Evolutionary conservation across 129 eudicot species (phyloP).

Genomic region (Centrapalus pauciflorus): DNA sequence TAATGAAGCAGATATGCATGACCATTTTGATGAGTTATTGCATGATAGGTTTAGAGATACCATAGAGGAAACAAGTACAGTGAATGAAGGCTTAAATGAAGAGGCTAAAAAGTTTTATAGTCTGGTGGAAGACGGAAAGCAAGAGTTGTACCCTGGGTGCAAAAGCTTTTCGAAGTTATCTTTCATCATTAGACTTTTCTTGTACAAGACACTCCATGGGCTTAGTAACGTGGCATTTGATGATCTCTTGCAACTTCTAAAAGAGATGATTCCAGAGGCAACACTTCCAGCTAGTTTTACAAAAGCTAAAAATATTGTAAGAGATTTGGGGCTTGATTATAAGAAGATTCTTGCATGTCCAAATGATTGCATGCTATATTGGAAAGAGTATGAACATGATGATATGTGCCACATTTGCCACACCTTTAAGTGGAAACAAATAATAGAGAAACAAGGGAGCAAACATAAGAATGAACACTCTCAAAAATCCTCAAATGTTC

Average conservation of each 20-base stretch:
- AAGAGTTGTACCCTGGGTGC: background rate
- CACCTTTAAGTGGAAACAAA: background rate
- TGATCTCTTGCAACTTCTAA: background rate
- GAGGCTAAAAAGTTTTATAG: background rate
- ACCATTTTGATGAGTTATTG: background rate
- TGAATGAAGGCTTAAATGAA: background rate
- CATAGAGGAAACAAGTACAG: background rate
- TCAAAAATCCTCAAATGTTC: background rate
- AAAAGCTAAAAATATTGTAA: background rate
- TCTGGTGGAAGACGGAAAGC: constrained; percentile 1
- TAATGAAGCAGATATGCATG: background rate
- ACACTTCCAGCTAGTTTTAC: background rate
- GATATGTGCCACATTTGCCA: background rate
- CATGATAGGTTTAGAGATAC: constrained; percentile 4
- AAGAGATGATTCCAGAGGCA: background rate
- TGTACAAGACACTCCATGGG: constrained; percentile 1
- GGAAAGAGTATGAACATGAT: background rate
- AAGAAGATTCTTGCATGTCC: constrained; percentile 1
- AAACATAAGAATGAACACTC: background rate
- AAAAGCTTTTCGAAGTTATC: background rate
- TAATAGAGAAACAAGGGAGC: background rate
- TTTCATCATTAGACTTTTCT: background rate
- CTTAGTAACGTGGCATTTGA: background rate
- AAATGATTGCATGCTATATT: constrained; percentile 11
- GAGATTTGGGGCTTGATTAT: constrained; percentile 6